A percentile compares a stretch with the other conserved stretches of the same genome.
These are phyloP conservation scores for Bretschneidera sinensis DNA, from an alignment of 345 rosid species.

Conservation along the genomic window DNA sequence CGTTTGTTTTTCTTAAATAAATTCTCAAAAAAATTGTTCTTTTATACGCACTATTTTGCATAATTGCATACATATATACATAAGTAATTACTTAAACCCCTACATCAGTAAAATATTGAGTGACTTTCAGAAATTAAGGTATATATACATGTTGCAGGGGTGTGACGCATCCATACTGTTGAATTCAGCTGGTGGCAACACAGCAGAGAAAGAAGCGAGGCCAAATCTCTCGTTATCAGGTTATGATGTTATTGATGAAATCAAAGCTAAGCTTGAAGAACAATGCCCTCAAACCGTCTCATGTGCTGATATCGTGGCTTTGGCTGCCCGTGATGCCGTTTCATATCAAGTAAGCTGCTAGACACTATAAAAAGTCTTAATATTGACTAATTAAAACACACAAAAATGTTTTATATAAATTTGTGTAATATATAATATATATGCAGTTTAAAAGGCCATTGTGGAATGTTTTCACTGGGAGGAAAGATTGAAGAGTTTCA, in stretches of 20 bases:
- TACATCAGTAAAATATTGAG: no score
- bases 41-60: no score
- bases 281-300: constrained; percentile 48
- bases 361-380: no score
- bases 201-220: constrained; percentile 47
- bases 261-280: constrained; percentile 40
- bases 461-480: constrained; percentile 55
- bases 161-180: constrained; percentile 57
- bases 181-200: constrained; percentile 27
- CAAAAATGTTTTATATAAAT: no score
- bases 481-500: constrained; percentile 57
- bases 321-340: constrained; percentile 63
- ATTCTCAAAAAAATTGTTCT: no score
- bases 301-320: constrained; percentile 53
- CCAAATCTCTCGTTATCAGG: constrained; percentile 44
- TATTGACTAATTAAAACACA: no score
- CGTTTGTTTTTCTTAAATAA: no score
- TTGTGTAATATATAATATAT: not conserved
- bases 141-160: constrained; percentile 29
- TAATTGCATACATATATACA: no score
- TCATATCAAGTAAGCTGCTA: constrained; percentile 37
- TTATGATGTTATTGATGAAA: constrained; percentile 57
- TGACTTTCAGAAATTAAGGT: no score
- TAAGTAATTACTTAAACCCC: no score
- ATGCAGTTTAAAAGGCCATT: constrained; percentile 33